phyloP scores from a whole-genome alignment of 2,329 filamentous ascomycete genomes.

The Epichloe gansuensis region DNA sequence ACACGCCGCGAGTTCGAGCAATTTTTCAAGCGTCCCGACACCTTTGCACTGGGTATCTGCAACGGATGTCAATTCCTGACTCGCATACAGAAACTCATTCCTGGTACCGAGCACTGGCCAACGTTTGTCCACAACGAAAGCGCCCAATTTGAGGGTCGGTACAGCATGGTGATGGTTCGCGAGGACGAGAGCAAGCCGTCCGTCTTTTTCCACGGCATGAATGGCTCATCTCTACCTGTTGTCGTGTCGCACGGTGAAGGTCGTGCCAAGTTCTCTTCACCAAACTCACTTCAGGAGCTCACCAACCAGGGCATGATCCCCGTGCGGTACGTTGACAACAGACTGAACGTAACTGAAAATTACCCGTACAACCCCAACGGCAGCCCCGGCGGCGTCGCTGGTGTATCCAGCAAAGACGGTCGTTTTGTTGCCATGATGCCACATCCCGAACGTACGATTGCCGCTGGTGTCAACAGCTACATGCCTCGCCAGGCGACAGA shows the following conservation, averaged over 20 bases:
- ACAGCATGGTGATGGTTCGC: conserved; percentile 66
- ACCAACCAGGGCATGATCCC: conserved; percentile 57
- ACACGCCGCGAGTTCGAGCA: conserved; percentile 62
- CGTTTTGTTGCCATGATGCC: conserved; percentile 85
- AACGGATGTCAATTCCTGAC: conserved; percentile 96
- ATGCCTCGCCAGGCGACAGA: conserved; percentile 44
- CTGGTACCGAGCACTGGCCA: conserved; percentile 73
- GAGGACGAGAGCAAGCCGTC: conserved; percentile 46
- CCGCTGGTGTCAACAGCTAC: conserved; percentile 68
- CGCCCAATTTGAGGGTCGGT: conserved; percentile 82
- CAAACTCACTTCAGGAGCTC: conserved; percentile 39
- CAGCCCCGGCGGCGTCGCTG: conserved; percentile 68
- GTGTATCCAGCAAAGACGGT: conserved; percentile 63
- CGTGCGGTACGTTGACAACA: conserved; percentile 78
- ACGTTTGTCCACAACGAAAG: conserved; percentile 74
- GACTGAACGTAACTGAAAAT: conserved; percentile 54
- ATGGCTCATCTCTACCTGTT: conserved; percentile 68
- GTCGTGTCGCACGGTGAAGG: conserved; percentile 88
- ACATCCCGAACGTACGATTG: conserved; percentile 79
- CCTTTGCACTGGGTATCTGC: conserved; percentile 87
- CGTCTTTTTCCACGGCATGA: conserved; percentile 89
- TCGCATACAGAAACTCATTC: conserved; percentile 65
- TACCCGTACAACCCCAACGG: conserved; percentile 88
- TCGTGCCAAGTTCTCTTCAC: conserved; percentile 55
- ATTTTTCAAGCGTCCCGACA: conserved; percentile 82